Percentiles rank a stretch among this genome's conserved stretches.
Evolutionary conservation across 2,329 filamentous ascomycete species (phyloP).

Genomic region (Talaromyces sp.): DNA sequence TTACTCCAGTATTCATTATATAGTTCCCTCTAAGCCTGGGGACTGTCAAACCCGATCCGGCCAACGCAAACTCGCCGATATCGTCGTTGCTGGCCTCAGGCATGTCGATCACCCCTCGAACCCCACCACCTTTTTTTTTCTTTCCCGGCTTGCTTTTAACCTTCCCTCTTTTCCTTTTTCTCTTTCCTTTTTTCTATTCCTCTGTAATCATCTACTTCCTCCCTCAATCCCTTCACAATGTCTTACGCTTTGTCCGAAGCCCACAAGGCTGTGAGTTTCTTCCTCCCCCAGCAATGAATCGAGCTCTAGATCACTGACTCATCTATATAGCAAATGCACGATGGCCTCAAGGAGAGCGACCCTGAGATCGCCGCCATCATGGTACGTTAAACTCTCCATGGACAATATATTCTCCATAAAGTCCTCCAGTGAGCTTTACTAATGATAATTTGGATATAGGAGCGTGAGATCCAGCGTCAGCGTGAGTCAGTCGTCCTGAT

Average conservation of each 20-base stretch:
- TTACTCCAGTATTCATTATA: background rate
- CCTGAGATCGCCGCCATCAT: slow-evolving; percentile 96
- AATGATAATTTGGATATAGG: slow-evolving; percentile 51
- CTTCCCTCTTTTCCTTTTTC: slow-evolving; percentile 7
- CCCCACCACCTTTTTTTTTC: slow-evolving; percentile 24
- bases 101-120: slow-evolving; percentile 23
- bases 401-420: background rate
- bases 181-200: slow-evolving; percentile 9
- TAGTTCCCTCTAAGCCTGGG: background rate
- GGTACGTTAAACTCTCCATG: slow-evolving; percentile 71
- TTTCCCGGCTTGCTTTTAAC: slow-evolving; percentile 13
- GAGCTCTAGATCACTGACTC: slow-evolving; percentile 35
- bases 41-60: slow-evolving; percentile 12
- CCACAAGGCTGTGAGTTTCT: slow-evolving; percentile 63
- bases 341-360: slow-evolving; percentile 86
- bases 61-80: slow-evolving; percentile 18
- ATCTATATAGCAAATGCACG: slow-evolving; percentile 81
- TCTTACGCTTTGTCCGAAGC: slow-evolving; percentile 66
- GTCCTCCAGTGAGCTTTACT: background rate
- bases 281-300: slow-evolving; percentile 10
- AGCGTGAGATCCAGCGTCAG: slow-evolving; percentile 93
- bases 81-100: slow-evolving; percentile 8
- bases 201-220: slow-evolving; percentile 1
- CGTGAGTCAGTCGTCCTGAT: slow-evolving; percentile 98
- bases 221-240: slow-evolving; percentile 35